Base-by-base conservation (phyloP, 1,139 yeast genomes). In the Hemisphaericaspora subhashii region DNA sequence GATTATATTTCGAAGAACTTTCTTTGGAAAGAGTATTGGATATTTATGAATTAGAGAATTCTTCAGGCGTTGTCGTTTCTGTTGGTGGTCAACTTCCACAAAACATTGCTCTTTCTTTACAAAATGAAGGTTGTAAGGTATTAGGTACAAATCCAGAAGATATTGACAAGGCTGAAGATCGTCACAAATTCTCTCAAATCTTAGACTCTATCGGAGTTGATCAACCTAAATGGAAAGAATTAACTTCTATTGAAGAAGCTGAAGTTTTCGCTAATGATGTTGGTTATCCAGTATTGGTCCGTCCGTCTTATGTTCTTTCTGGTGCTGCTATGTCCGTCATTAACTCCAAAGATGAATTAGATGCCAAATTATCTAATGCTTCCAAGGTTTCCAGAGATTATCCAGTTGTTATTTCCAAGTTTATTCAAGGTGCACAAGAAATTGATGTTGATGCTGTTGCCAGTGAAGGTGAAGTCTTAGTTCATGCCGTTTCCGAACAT, bases 251-350 rank as follows among this genome's bases (percentile, higher is more conserved):
- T 42, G 83, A 70, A 26, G 96, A 86, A 48, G 98, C 98, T 39
- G 86, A 85, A 60, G 67, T 58, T 10, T 92, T 92, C 64, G 97
- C 98, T 37, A 74, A 81, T 41, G 76, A 76, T 51, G 98, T 90
- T 39, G 88, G 94, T 13, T 92, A 83, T 74, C 98, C 98, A 36
- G 98, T 92, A 10, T 77, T 92, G 57, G 97, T 92, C 45, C 88
- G 98, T 72, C 98, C 98, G 38, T 90, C 98, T 2, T 92, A 92
- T 57, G 98, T 92, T 35, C 76, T 92, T 49, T 86, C 96, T 43
- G 98, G 98, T 69, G 98, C 98, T 45, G 98, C 98, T 43, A 92
- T 92, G 98, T 84, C 94, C 48, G 96, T 89, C 38, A 89, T 92
- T 52, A 79, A 81, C 62, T 78, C 77, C 46, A 81, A 82, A 58